Conservation (phyloP, 208 protist species). For the Trichomonas vaginalis region DNA sequence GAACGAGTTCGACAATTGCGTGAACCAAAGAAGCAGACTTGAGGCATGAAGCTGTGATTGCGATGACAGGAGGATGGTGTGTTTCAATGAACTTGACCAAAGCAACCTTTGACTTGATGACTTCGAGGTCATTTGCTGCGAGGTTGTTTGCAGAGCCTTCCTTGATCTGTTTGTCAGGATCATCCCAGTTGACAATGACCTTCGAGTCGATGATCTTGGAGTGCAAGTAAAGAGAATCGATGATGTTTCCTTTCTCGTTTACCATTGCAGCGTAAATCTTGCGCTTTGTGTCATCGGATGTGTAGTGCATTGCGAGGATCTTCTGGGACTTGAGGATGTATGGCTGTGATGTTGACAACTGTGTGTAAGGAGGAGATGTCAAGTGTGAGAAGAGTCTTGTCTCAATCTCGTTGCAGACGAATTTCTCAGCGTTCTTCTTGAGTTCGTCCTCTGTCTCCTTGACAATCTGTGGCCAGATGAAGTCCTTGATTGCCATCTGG, state of each 20-base stretch:
- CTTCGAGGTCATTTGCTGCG: neutral
- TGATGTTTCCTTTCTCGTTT: constrained; percentile 88
- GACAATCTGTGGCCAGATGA: neutral
- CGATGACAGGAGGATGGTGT: neutral
- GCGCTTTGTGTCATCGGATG: constrained; percentile 64
- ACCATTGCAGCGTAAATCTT: constrained; percentile 68
- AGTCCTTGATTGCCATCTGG: neutral
- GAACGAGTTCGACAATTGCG: neutral
- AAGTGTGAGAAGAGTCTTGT: neutral
- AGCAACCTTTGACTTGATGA: neutral
- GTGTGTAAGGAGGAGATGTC: neutral
- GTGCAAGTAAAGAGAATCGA: constrained; percentile 47
- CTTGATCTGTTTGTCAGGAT: neutral
- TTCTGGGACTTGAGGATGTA: neutral
- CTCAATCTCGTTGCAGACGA: neutral
- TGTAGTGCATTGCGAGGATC: neutral
- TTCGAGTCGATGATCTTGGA: neutral
- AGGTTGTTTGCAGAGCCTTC: neutral
- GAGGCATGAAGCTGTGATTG: neutral
- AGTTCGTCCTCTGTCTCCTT: neutral
- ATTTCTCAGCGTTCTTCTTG: neutral
- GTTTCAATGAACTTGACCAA: neutral
- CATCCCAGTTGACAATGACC: neutral
- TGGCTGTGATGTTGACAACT: neutral
- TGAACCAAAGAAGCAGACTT: neutral